Conservation (phyloP, 768 basidiomycete species). For the Daedaleopsis sinensis region DNA sequence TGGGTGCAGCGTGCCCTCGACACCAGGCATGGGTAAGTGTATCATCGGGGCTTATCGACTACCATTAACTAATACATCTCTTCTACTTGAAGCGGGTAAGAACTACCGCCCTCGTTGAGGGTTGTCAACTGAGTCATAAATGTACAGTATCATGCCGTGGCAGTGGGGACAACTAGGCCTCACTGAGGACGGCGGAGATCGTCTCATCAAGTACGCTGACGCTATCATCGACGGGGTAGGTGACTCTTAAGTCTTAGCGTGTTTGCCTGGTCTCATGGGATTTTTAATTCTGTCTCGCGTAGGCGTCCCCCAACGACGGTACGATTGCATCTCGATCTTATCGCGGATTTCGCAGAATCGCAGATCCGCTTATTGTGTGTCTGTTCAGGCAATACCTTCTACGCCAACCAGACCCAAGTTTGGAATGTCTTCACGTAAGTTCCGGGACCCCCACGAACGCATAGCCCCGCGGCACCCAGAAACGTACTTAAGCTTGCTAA, state of each 20-base stretch:
- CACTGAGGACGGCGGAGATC: slow-evolving; percentile 54
- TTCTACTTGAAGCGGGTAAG: slow-evolving; percentile 22
- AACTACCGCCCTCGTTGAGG: background rate
- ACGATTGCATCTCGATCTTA: slow-evolving; percentile 19
- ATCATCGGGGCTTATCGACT: background rate
- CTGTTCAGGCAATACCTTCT: slow-evolving; percentile 49
- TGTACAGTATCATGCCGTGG: slow-evolving; percentile 56
- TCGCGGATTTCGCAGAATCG: background rate
- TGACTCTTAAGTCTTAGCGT: background rate
- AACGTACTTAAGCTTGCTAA: slow-evolving; percentile 10
- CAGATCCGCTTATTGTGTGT: slow-evolving; percentile 11
- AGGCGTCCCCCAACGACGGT: slow-evolving; percentile 62
- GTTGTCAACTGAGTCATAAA: background rate
- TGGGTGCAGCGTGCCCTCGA: slow-evolving; percentile 54
- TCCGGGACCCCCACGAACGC: background rate
- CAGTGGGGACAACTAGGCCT: slow-evolving; percentile 55
- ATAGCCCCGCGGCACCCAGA: background rate
- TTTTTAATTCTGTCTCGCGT: background rate
- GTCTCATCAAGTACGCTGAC: slow-evolving; percentile 58
- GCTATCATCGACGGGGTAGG: slow-evolving; percentile 48
- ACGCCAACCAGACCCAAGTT: slow-evolving; percentile 53
- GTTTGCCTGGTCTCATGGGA: slow-evolving; percentile 12
- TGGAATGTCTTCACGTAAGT: slow-evolving; percentile 56
- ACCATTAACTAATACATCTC: background rate
- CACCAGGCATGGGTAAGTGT: slow-evolving; percentile 51